phyloP scores from a whole-genome alignment of 1,139 yeast species.

The Candida albicans region DNA sequence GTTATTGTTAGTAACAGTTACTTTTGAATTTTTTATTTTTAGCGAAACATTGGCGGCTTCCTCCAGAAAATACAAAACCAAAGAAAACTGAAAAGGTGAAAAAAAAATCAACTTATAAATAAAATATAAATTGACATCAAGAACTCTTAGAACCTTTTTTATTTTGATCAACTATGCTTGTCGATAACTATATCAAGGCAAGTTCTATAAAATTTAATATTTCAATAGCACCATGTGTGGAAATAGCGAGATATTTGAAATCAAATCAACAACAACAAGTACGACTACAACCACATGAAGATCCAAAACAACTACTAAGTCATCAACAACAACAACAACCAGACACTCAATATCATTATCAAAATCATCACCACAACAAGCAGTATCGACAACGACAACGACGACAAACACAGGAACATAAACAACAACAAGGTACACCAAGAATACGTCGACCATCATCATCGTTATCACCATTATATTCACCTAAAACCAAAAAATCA shows the following conservation, averaged over 20 bases:
- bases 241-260: background rate
- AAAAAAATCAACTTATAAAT: background rate
- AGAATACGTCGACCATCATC: no score
- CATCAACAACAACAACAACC: background rate
- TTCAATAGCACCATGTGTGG: background rate
- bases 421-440: background rate
- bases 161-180: background rate
- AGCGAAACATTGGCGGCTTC: no score
- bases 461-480: background rate
- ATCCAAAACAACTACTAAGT: background rate
- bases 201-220: background rate
- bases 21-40: no score
- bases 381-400: background rate
- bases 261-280: background rate
- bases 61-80: no score
- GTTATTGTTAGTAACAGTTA: no score
- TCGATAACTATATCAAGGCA: background rate
- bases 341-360: background rate
- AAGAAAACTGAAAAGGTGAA: background rate
- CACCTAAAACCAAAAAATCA: background rate
- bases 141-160: no score
- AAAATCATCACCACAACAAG: background rate
- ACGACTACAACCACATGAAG: background rate
- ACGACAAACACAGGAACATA: background rate
- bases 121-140: background rate